Conservation (phyloP, 2,329 filamentous ascomycete species). For the Pseudocercospora fijiensis region DNA sequence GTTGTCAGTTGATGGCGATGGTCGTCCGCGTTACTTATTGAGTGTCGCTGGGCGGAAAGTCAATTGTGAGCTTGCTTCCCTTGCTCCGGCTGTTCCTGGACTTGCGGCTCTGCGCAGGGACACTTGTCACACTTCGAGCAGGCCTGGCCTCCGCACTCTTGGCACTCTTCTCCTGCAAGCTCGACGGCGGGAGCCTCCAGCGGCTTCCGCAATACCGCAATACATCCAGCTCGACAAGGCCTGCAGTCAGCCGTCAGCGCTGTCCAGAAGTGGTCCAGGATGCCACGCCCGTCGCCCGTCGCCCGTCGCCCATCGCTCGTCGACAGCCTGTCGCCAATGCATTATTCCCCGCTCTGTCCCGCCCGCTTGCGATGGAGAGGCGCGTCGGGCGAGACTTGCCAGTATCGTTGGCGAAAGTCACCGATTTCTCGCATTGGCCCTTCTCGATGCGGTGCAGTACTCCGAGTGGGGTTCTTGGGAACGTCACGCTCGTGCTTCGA, state of each 20-base stretch:
- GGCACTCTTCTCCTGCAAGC: slow-evolving; percentile 1
- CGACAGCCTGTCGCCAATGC: background rate
- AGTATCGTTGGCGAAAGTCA: background rate
- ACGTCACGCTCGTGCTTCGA: slow-evolving; percentile 5
- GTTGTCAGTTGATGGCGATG: background rate
- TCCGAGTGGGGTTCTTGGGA: slow-evolving; percentile 4
- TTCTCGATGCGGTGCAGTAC: background rate
- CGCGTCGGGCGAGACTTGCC: background rate
- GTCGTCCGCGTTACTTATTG: background rate
- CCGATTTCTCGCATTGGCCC: background rate
- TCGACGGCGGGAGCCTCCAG: slow-evolving; percentile 19
- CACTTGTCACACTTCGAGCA: background rate
- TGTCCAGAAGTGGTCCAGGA: slow-evolving; percentile 6
- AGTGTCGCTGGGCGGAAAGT: background rate
- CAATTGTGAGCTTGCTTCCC: slow-evolving; percentile 11
- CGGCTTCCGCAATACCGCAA: slow-evolving; percentile 30
- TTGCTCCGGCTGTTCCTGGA: slow-evolving; percentile 10
- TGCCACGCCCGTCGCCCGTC: slow-evolving; percentile 4
- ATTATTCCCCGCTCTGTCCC: slow-evolving; percentile 6
- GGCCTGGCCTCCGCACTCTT: background rate
- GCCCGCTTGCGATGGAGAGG: background rate
- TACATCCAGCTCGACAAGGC: slow-evolving; percentile 21
- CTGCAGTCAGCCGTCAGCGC: slow-evolving; percentile 7
- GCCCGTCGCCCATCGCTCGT: slow-evolving; percentile 2
- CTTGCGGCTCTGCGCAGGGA: slow-evolving; percentile 7